Evolutionary conservation across 441 rosid species (phyloP), one percentile per base, ranked within the genome.

Genomic region (Daphne laureola): DNA sequence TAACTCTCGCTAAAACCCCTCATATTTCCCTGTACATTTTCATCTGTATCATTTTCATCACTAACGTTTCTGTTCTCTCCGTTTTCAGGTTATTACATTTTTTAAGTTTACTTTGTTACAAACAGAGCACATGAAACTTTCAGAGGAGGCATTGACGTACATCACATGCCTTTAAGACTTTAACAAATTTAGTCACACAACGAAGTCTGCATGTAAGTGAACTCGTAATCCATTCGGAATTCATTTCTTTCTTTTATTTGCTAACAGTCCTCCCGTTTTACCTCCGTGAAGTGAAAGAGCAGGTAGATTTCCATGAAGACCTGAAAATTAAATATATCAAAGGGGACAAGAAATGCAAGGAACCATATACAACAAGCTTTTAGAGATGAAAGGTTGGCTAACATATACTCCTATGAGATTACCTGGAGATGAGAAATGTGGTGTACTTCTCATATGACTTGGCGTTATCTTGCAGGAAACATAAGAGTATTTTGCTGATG

Each of bases 401-500:
- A 46, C 25, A 25, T 21, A 21, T 21, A 21, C 25, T 21, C 25
- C 0, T 21, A 40, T 53, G 21, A 53, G 51, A 38, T 38, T 47
- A 61, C 38, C 12, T 15, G 46, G 21, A 51, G 46, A 53, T 36
- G 52, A 14, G 42, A 47, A 17, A 60, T 49, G 57, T 41, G 42
- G 54, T 43, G 36, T 68, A 31, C 53, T 59, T 49, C 57, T 59
- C 52, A n/a, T 23, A 55, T 42, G 8, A 31, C 38, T 51, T 41
- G 15, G 53, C 44, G 42, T 21, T 54, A 38, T 49, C 53, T 63
- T 71, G 43, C 91, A 93, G 98, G 98, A 68, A 93, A 93, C 66
- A 89, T 93, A 62, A 80, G 90, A 75, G 97, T 93, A 64, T 87
- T 84, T 64, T 93, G 98, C 75, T 74, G 97, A 57, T 89, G 98